These are phyloP conservation scores for Cryptococcus neoformans DNA, from an alignment of 1,284 basidiomycete species.

Conservation along the genomic window DNA sequence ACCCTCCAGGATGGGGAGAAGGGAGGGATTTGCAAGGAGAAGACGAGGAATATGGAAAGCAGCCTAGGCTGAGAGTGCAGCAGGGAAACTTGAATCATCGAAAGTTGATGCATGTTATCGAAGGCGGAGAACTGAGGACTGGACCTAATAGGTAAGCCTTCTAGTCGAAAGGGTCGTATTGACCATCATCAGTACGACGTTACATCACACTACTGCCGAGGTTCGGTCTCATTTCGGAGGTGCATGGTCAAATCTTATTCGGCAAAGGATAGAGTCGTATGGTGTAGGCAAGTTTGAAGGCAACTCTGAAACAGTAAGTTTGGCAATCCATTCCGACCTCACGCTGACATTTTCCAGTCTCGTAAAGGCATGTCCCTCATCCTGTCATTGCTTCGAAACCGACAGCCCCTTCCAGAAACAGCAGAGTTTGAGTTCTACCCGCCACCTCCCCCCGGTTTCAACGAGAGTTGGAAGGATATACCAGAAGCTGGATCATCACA, in stretches of 20 bases:
- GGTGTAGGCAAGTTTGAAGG: conserved; percentile 47
- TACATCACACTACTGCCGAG: conserved; percentile 47
- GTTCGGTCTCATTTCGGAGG: conserved; percentile 47
- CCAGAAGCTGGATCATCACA: conserved; percentile 10
- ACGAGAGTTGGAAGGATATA: conserved; percentile 21
- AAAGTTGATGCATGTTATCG: conserved; percentile 49
- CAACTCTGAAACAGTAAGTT: conserved; percentile 43
- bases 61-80: conserved; percentile 34
- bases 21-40: not conserved
- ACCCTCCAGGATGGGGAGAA: conserved; percentile 37
- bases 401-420: conserved; percentile 34
- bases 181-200: conserved; percentile 22
- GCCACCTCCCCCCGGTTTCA: conserved; percentile 28
- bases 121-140: conserved; percentile 42
- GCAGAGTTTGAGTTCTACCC: conserved; percentile 36
- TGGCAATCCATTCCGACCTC: no score
- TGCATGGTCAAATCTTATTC: conserved; percentile 39
- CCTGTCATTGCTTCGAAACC: conserved; percentile 30
- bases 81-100: conserved; percentile 48
- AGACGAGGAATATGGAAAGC: conserved; percentile 15
- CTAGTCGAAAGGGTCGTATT: not conserved
- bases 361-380: conserved; percentile 49
- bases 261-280: conserved; percentile 45
- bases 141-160: conserved; percentile 36
- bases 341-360: conserved; percentile 21